Evolutionary conservation across 495 filamentous ascomycete genomes (phyloP), one percentile per base, ranked within the genome.

Genomic region (Penicillium cinerascens): DNA sequence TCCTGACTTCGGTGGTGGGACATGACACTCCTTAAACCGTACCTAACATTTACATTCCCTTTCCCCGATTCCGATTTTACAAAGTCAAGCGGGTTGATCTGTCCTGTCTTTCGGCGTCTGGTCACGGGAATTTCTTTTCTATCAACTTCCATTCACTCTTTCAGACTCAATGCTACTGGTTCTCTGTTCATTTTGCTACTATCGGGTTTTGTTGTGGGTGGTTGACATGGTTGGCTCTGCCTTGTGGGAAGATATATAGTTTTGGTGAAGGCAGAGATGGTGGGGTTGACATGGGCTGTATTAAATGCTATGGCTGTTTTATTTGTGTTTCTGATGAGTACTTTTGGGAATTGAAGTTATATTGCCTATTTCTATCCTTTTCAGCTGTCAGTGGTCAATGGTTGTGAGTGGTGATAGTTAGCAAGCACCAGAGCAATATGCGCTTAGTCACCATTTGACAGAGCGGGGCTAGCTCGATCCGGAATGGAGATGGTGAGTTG

Each of bases 61-160:
- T 61, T 37, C 50, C 41, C 51, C 56, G 54, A 51, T 52, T 46
- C 49, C 43, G 52, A 59, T 59, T 63, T 59, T 59, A 57, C 60
- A 61, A 63, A 64, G 60, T 57, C 54, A 47, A 63, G 56, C 60
- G 63, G 58, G 56, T 63, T 56, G 60, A 65, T 65, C 44, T 39
- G 36, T 47, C 41, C 25, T 40, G 52, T 25, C 21, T 46, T 54
- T 58, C 35, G 60, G 63, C 60, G 63, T 64, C 55, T 57, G 55
- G 53, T 60, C 50, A 38, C 49, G 47, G 53, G 23, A 54, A 44
- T 51, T 26, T 46, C 41, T 51, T 43, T 37, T 44, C 47, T 45
- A 48, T 55, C 54, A 47, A 52, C 47, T 52, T 58, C 49, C 54
- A 52, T 49, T 60, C 63, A 50, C 52, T 64, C 51, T 42, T 64